Base-by-base conservation (phyloP, 768 basidiomycete genomes). In the Russula brevipes region DNA sequence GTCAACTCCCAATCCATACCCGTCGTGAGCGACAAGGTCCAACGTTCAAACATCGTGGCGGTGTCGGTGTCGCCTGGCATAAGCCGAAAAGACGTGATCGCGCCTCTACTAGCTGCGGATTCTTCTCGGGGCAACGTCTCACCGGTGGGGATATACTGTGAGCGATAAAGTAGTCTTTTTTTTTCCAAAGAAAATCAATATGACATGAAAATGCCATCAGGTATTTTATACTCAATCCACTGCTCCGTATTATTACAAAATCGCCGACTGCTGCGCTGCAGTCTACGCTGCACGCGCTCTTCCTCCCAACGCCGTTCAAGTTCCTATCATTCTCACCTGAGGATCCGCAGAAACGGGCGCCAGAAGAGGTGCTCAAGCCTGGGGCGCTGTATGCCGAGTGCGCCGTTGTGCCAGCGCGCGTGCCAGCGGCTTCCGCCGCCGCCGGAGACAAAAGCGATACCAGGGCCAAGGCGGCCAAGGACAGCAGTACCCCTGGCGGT, bases 241-340 rank as follows among this genome's bases (percentile, higher is more conserved):
- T 92, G 5, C 75, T 92, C 17, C 77, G 85, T 31, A 68, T 94
- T 47, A 72, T 89, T 67, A 82, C 86, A 5, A 94, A 94, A 69
- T 83, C 86, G 0, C 81, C 90, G 1, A 70, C 65, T 3, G 76
- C 83, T 8, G 76, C 87, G 0, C 76, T 89, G n/a, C 90, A 96
- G 71, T 81, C 85, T 3, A 77, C 94, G n/a, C 73, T 94, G 3
- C 93, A 93, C 64, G 86, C 81, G 0, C 81, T 96, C 14, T 94
- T 90, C 72, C 80, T 92, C 16, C 90, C 90, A 0, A 89, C 87
- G 3, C 88, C 89, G 3, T 85, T 89, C 76, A 90, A 89, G 73
- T 75, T 79, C 45, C 70, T 79, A 31, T 69, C 77, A 4, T 74
- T 73, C 42, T 54, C 65, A 17, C 54, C 70, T 0, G 56, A 71